phyloP scores from a whole-genome alignment of 2,329 filamentous ascomycete species.

The Neofusicoccum sp. region DNA sequence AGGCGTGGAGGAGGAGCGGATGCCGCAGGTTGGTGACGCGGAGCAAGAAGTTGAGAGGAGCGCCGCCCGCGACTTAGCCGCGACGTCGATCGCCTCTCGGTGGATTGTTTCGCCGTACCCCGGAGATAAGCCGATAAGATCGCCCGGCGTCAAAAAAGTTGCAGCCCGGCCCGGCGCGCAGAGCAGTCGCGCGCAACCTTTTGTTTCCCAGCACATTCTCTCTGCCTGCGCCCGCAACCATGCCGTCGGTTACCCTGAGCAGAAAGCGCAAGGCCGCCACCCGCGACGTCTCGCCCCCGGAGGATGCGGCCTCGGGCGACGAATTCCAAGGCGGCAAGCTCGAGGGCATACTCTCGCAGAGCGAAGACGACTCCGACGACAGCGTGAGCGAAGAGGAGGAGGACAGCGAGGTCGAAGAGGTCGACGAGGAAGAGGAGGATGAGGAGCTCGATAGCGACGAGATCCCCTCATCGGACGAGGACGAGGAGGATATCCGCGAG shows the following conservation, averaged over 20 bases:
- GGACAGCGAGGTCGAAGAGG: slow-evolving; percentile 27
- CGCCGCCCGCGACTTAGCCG: not conserved
- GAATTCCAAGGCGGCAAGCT: slow-evolving; percentile 40
- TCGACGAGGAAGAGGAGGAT: slow-evolving; percentile 29
- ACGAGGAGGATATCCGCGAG: slow-evolving; percentile 43
- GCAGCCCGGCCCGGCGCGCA: not conserved
- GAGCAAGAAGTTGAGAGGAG: slow-evolving; percentile 14
- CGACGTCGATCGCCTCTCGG: not conserved
- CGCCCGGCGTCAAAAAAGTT: slow-evolving; percentile 11
- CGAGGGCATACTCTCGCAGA: slow-evolving; percentile 43
- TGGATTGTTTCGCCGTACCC: not conserved
- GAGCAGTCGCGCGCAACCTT: not conserved
- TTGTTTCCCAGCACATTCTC: not conserved
- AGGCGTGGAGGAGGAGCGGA: not conserved
- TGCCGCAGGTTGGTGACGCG: not conserved
- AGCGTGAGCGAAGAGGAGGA: slow-evolving; percentile 26
- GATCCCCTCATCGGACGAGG: slow-evolving; percentile 40
- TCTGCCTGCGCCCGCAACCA: not conserved
- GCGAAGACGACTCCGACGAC: slow-evolving; percentile 39
- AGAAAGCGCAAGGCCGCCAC: slow-evolving; percentile 46
- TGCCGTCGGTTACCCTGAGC: slow-evolving; percentile 22
- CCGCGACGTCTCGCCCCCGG: slow-evolving; percentile 32
- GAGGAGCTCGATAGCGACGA: slow-evolving; percentile 42
- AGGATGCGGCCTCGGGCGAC: slow-evolving; percentile 23
- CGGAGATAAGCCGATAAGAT: slow-evolving; percentile 12